A percentile compares a stretch with the other conserved stretches of the same genome.
phyloP scores from a whole-genome alignment of 2,329 filamentous ascomycete species.

The Epichloe brachyelytri region DNA sequence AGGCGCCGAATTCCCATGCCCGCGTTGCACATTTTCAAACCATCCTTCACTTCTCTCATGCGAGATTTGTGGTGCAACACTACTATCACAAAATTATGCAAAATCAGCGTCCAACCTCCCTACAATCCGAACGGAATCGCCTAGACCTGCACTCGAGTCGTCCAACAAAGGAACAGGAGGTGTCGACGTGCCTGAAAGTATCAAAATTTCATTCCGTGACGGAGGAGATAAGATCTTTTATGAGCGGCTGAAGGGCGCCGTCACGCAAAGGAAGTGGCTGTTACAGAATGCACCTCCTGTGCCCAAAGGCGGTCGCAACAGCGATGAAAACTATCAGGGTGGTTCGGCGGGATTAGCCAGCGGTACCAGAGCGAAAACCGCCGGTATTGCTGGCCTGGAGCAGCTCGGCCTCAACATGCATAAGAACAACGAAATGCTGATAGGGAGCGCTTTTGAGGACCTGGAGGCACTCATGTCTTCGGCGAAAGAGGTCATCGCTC shows the following conservation, averaged over 20 bases:
- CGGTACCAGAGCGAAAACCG: conserved; percentile 40
- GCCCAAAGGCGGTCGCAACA: conserved; percentile 43
- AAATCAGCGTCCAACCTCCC: conserved; percentile 20
- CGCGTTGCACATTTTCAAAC: conserved; percentile 86
- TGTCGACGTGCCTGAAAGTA: conserved; percentile 53
- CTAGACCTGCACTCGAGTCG: conserved; percentile 51
- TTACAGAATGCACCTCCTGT: conserved; percentile 80
- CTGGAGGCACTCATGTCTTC: conserved; percentile 95
- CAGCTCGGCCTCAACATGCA: conserved; percentile 71
- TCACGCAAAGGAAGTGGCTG: conserved; percentile 93
- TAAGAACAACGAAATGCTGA: conserved; percentile 86
- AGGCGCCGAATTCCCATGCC: conserved; percentile 48
- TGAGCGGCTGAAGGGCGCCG: conserved; percentile 73
- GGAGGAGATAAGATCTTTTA: conserved; percentile 86
- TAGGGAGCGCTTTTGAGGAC: conserved; percentile 90
- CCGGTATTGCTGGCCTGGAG: conserved; percentile 87
- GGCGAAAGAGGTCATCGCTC: conserved; percentile 86
- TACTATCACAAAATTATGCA: conserved; percentile 42
- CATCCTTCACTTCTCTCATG: conserved; percentile 76
- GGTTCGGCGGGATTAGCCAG: conserved; percentile 13
- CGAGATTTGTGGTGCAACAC: conserved; percentile 77
- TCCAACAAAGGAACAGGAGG: conserved; percentile 17
- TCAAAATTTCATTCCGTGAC: conserved; percentile 84
- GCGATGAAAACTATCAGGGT: conserved; percentile 23
- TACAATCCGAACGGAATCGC: conserved; percentile 53